Base-by-base conservation (phyloP, 345 rosid genomes). In the Salix brachista region DNA sequence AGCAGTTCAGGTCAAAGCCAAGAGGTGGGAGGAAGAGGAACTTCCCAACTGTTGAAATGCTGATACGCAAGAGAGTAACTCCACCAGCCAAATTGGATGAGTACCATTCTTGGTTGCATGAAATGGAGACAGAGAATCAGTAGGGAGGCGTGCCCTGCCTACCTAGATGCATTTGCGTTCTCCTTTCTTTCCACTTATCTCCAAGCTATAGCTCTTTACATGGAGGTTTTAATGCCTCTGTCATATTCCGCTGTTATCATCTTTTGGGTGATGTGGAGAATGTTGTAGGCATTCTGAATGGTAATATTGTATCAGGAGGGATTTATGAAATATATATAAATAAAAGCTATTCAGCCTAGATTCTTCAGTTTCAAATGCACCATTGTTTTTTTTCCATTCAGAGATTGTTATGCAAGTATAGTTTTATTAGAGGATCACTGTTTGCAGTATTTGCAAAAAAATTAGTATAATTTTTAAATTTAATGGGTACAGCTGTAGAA, bases 1-100 rank as follows among this genome's bases (percentile, higher is more conserved):
- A 87, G 72, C 85, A 80, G 67, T 91, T 93, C 75, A 84, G 80
- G 4, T 86, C 91, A 2, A 88, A 85, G 81, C 93, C 96, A 0
- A 88, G 99, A 85, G 99, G 98, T 64, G 97, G 99, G 65, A 70
- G 85, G 77, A 91, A 93, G 84, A 88, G 93, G 72, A 83, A 84
- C 56, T 89, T 76, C 69, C 88, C 92, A 1, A 77, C 87, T 0
- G 87, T 87, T 0, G 98, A 95, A 52, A 87, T 86, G 84, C 44
- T 95, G 28, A 54, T 86, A 16, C 78, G 97, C 61, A 93, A 91
- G 87, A 89, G 97, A 50, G 90, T 93, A 37, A 69, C 81, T 50
- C 84, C 85, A 4, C 88, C 86, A 1, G 46, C 62, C 6, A 69
- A 61, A 16, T 25, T n/a, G 42, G 79, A 77, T 4, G 77, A 50